Evolutionary conservation across 2,329 filamentous ascomycete genomes (phyloP).

Genomic region (Hymenoscyphus salicellus): DNA sequence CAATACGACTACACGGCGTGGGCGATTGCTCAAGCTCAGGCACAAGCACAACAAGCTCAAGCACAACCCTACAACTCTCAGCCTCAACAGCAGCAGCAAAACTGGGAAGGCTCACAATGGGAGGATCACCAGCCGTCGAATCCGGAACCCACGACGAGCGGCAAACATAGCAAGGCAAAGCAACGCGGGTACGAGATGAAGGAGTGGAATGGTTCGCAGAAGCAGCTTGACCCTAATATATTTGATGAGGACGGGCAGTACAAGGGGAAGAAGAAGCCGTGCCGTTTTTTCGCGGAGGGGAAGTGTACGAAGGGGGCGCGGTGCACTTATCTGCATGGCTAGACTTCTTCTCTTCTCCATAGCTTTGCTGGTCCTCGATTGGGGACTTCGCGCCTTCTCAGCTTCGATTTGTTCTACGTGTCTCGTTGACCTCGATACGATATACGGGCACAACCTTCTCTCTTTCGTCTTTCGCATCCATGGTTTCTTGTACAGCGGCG

Average conservation of each 20-base stretch:
- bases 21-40: constrained; percentile 19
- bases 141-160: constrained; percentile 8
- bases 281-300: constrained; percentile 67
- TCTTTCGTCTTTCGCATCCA: not conserved
- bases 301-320: constrained; percentile 70
- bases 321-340: constrained; percentile 70
- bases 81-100: constrained; percentile 15
- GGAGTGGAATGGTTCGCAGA: constrained; percentile 12
- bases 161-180: constrained; percentile 11
- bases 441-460: not conserved
- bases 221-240: constrained; percentile 13
- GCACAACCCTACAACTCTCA: not conserved
- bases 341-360: too few relatives aligned
- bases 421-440: not conserved
- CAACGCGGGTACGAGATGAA: constrained; percentile 21
- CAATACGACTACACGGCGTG: constrained; percentile 28
- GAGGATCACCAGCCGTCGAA: constrained; percentile 10
- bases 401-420: not conserved
- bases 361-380: too few relatives aligned
- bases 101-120: constrained; percentile 10
- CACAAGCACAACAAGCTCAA: constrained; percentile 15
- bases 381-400: too few relatives aligned
- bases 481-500: not conserved
- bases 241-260: constrained; percentile 40
- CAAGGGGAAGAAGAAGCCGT: constrained; percentile 61